A percentile compares a stretch with the other conserved stretches of the same genome.
Evolutionary conservation across 2,329 filamentous ascomycete species (phyloP).

Genomic region (Diaporthe citriasiana): DNA sequence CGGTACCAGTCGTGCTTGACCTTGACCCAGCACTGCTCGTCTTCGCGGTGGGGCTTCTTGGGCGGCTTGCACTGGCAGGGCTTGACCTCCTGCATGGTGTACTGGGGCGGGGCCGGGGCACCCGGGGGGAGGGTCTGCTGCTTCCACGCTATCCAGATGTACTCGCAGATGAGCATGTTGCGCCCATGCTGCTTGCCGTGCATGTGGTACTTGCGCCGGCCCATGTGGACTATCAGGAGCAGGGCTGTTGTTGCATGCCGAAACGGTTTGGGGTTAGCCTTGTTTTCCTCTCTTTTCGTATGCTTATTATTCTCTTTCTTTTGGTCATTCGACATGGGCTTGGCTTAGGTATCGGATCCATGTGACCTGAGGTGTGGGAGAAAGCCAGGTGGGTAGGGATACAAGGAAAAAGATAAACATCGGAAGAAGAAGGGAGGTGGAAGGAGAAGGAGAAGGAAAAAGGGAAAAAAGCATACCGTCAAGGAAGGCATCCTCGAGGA

Average conservation of each 20-base stretch:
- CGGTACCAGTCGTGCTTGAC: constrained; percentile 43
- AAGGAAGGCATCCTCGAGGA: constrained; percentile 76
- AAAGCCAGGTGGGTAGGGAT: neutral
- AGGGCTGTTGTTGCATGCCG: constrained; percentile 63
- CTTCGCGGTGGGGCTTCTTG: constrained; percentile 46
- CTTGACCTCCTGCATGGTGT: constrained; percentile 57
- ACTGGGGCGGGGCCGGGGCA: constrained; percentile 53
- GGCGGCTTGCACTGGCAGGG: constrained; percentile 47
- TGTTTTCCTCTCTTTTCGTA: neutral
- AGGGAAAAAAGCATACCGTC: constrained; percentile 65
- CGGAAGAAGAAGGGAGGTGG: neutral
- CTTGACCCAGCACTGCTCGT: constrained; percentile 51
- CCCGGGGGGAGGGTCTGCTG: constrained; percentile 59
- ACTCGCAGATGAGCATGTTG: constrained; percentile 79
- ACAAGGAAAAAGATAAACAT: neutral
- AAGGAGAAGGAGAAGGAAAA: neutral
- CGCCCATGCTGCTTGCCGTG: constrained; percentile 74
- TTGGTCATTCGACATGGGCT: neutral
- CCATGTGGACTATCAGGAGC: constrained; percentile 75
- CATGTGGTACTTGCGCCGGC: constrained; percentile 76
- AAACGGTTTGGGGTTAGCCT: neutral
- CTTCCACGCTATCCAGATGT: constrained; percentile 71
- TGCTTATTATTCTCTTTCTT: neutral
- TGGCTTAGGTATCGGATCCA: neutral
- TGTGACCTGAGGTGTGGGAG: neutral